Conservation (phyloP, 768 basidiomycete species). For the Tulasnella sp. region DNA sequence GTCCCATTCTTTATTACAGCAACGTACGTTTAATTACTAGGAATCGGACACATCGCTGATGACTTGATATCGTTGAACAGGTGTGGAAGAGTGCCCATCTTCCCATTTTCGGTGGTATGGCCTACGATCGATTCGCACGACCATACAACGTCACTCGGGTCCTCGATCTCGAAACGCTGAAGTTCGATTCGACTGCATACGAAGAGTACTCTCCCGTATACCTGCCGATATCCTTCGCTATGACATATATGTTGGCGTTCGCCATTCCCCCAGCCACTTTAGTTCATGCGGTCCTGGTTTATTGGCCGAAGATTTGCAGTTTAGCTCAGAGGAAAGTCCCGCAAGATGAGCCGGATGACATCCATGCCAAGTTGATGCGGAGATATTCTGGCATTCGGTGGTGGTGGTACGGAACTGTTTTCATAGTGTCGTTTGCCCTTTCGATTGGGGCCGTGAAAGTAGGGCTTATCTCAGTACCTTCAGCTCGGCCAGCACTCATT, state of each 20-base stretch:
- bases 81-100: slow-evolving; percentile 45
- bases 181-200: slow-evolving; percentile 45
- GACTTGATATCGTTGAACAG: slow-evolving; percentile 29
- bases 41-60: not conserved
- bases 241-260: slow-evolving; percentile 45
- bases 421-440: slow-evolving; percentile 40
- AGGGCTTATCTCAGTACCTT: slow-evolving; percentile 26
- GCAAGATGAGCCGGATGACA: slow-evolving; percentile 43
- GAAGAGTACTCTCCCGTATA: slow-evolving; percentile 46
- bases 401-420: slow-evolving; percentile 45
- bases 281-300: slow-evolving; percentile 45
- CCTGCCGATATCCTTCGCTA: slow-evolving; percentile 44
- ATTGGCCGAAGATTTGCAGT: slow-evolving; percentile 41
- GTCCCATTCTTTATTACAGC: slow-evolving; percentile 88
- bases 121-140: slow-evolving; percentile 45
- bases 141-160: slow-evolving; percentile 44
- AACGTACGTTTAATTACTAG: slow-evolving; percentile 56
- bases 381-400: slow-evolving; percentile 44
- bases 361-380: slow-evolving; percentile 49
- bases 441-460: slow-evolving; percentile 42
- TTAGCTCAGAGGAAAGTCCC: slow-evolving; percentile 37
- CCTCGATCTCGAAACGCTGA: slow-evolving; percentile 35
- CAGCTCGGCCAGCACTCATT: not conserved
- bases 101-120: slow-evolving; percentile 42
- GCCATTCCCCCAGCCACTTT: slow-evolving; percentile 42